Base-by-base conservation (phyloP, 2,329 filamentous ascomycete genomes). In the Chrysosporium queenslandicum region DNA sequence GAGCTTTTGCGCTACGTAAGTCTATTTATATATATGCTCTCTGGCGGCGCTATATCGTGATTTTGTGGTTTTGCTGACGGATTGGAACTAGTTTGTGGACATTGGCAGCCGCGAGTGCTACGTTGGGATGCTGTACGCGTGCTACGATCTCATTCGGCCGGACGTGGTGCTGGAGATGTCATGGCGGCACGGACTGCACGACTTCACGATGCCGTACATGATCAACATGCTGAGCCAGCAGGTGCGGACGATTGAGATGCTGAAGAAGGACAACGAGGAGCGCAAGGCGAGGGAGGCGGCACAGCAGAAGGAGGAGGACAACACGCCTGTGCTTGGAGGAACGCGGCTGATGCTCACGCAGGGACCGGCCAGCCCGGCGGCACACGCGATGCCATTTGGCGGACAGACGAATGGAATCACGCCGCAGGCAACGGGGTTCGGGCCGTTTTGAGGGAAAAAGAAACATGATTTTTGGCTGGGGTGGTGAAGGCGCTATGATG, bases 131-230 rank as follows among this genome's bases (percentile, higher is more conserved):
- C 80, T 98, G 46, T 98, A 98, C 67, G 85, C 94, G 49, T 98
- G 92, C 78, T 95, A 98, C 72, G 92, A 97, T 55, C 85, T 98
- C 56, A 90, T 98, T 61, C 87, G 88, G 16, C 85, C 94, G 2
- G 89, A 97, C 65, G 77, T 94, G 49, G 85, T 98, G 54, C 81
- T 98, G 70, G 92, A 98, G 74, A 80, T 98, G 53, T 97, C 92
- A 55, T 98, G 92, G 92, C 91, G 92, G 62, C 79, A 95, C 67
- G 88, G 89, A 55, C 84, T 98, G 36, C 82, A 84, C 63, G 92
- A 98, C 74, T 98, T 95, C 74, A 94, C 90, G 45, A 98, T 98
- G 94, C 92, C 92, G 16, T 98, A 94, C 77, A 94, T 98, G 88
- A 97, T 98, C 80, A 98, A 97, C 75, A 86, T 94, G 75, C 77